These are phyloP conservation scores for Solanum neorickii DNA, from an alignment of 257 asterid genomes.

Conservation along the genomic window DNA sequence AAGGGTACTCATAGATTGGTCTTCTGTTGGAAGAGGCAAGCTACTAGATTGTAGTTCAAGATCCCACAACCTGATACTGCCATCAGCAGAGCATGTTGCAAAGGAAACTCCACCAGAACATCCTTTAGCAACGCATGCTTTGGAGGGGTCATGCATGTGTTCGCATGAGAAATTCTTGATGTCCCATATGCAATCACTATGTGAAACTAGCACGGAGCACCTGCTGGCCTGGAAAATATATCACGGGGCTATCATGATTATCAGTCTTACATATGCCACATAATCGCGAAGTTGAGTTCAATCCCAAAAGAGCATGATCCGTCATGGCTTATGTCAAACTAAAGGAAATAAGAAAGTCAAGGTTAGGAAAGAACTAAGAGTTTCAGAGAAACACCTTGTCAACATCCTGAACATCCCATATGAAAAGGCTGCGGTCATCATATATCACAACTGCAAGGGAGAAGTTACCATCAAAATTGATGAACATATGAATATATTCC, in stretches of 20 bases:
- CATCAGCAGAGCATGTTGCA: slow-evolving; percentile 71
- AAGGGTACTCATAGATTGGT: slow-evolving; percentile 5
- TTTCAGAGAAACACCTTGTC: slow-evolving; percentile 23
- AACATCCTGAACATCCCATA: slow-evolving; percentile 48
- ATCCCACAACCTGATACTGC: slow-evolving; percentile 65
- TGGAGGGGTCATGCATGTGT: slow-evolving; percentile 50
- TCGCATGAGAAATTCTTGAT: slow-evolving; percentile 49
- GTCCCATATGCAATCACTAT: slow-evolving; percentile 65
- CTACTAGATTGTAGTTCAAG: slow-evolving; percentile 28
- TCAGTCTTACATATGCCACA: slow-evolving; percentile 16
- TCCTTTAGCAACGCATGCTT: slow-evolving; percentile 52
- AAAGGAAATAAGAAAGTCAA: neutral
- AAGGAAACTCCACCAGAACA: slow-evolving; percentile 65
- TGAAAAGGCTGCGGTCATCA: slow-evolving; percentile 44
- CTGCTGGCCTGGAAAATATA: slow-evolving; percentile 53
- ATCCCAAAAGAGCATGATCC: neutral
- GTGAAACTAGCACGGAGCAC: slow-evolving; percentile 59
- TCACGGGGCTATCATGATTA: slow-evolving; percentile 11
- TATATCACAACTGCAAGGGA: slow-evolving; percentile 57
- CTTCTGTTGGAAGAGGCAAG: slow-evolving; percentile 9
- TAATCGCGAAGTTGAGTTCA: slow-evolving; percentile 8
- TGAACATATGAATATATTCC: neutral
- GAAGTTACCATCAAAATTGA: slow-evolving; percentile 13
- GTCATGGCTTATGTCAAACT: neutral
- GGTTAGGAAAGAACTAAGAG: neutral